Evolutionary conservation across 2,329 filamentous ascomycete genomes (phyloP).

Genomic region (Epichloe sp.): DNA sequence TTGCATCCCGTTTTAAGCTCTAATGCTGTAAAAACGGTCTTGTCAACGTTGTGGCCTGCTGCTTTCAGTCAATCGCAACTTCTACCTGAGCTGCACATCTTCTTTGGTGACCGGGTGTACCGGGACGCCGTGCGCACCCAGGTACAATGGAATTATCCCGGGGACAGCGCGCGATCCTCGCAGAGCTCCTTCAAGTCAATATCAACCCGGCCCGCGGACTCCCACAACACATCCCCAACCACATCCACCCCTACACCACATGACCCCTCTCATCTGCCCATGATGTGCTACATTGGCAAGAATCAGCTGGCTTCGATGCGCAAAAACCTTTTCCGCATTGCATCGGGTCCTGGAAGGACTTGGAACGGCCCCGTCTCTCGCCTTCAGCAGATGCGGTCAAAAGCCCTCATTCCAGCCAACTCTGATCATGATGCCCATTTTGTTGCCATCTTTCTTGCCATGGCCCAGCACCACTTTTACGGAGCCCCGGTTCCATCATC

Average conservation of each 20-base stretch:
- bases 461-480: slow-evolving; percentile 45
- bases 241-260: slow-evolving; percentile 9
- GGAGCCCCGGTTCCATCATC: slow-evolving; percentile 9
- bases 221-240: slow-evolving; percentile 10
- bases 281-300: slow-evolving; percentile 35
- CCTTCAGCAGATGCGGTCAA: slow-evolving; percentile 34
- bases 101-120: slow-evolving; percentile 34
- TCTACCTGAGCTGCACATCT: slow-evolving; percentile 31
- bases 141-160: slow-evolving; percentile 34
- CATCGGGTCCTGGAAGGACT: slow-evolving; percentile 24
- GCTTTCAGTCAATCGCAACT: slow-evolving; percentile 17
- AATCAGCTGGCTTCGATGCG: slow-evolving; percentile 32
- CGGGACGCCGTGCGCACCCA: slow-evolving; percentile 33
- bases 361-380: slow-evolving; percentile 34
- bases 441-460: slow-evolving; percentile 38
- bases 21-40: slow-evolving; percentile 29
- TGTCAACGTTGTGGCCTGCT: slow-evolving; percentile 31
- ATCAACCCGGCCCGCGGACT: slow-evolving; percentile 22
- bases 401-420: slow-evolving; percentile 33
- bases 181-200: slow-evolving; percentile 23
- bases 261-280: slow-evolving; percentile 16
- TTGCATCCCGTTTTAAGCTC: slow-evolving; percentile 22
- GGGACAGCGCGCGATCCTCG: slow-evolving; percentile 12
- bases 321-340: slow-evolving; percentile 32
- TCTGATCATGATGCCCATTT: slow-evolving; percentile 39